Evolutionary conservation across 2,329 filamentous ascomycete species (phyloP), one percentile per base, ranked within the genome.

Genomic region (Aureobasidium mangrovei): DNA sequence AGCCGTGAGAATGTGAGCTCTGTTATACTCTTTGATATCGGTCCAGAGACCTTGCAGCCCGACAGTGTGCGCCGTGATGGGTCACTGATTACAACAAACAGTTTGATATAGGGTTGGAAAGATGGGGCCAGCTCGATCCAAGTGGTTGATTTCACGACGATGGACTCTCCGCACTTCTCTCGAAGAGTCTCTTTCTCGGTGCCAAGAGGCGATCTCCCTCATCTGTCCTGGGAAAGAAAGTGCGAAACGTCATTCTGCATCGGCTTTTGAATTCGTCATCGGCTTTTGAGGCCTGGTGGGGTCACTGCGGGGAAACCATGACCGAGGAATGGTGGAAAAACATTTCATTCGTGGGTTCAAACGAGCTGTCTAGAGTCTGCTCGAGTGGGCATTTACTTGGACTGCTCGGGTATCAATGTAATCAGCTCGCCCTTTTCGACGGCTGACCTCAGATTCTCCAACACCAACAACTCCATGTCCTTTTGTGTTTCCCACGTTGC

Each of bases 401-500:
- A 79, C 71, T 84, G 81, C 67, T 83, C 81, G 3, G 77, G 74
- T 39, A 84, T 77, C 57, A 77, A 73, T n/a, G 81, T 84, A 55
- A 83, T 67, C 64, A 84, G 66, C 56, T 73, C 74, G 4, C 78
- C 79, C 56, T 77, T 73, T 61, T 81, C 74, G 38, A 84, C 72
- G 4, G 76, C 80, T 32, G 69, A 74, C 62, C 75, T 75, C 64
- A 84, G 58, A 59, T 83, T 83, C 32, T 79, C 72, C 63, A 83
- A 57, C 18, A 82, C 79, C 59, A 82, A 63, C 51, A 81, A 62
- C 64, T 83, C 80, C 80, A 82, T 83, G 53, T 81, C 77, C 59
- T 74, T 76, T 67, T 82, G 79, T 26, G 79, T 82, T 65, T 83
- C 80, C 62, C 73, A 77, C 8, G 79, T 82, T 57, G 69, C 74